phyloP scores from a whole-genome alignment of 108 stramenopile species.

The Cyclotella baltica region DNA sequence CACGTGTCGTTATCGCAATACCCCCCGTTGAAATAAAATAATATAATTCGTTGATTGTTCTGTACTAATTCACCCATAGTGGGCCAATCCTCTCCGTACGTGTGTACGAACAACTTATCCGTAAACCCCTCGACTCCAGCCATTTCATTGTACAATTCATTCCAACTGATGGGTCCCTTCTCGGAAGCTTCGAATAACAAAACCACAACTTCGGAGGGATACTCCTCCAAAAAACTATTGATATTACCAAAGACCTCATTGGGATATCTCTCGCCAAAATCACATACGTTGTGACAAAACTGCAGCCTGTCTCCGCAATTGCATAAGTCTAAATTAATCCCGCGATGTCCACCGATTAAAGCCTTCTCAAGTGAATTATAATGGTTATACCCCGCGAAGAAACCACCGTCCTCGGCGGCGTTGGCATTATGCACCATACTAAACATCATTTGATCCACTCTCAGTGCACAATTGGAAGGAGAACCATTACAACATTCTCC shows the following conservation, averaged over 20 bases:
- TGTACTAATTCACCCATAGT: constrained; percentile 62
- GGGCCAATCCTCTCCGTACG: constrained; percentile 57
- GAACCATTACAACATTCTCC: constrained; percentile 51
- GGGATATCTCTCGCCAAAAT: constrained; percentile 41
- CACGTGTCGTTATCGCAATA: constrained; percentile 59
- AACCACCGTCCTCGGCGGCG: constrained; percentile 38
- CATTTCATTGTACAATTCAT: constrained; percentile 42
- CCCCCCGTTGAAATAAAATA: constrained; percentile 73
- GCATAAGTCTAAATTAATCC: constrained; percentile 44
- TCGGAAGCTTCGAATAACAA: constrained; percentile 44
- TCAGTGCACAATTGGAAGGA: constrained; percentile 34
- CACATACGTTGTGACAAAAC: constrained; percentile 52
- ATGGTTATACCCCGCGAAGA: constrained; percentile 47
- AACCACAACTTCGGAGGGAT: constrained; percentile 53
- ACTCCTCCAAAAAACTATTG: constrained; percentile 37
- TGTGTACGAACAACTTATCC: constrained; percentile 49
- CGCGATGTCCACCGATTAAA: constrained; percentile 46
- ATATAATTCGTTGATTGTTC: constrained; percentile 61
- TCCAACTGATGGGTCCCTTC: constrained; percentile 38
- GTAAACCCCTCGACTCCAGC: constrained; percentile 31
- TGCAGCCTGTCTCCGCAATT: constrained; percentile 34
- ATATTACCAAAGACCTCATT: constrained; percentile 40
- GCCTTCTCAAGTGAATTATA: constrained; percentile 41
- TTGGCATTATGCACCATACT: constrained; percentile 53
- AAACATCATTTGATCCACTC: constrained; percentile 52